Base-by-base conservation (phyloP, 2,329 filamentous ascomycete genomes). In the Exophiala phaeomuriformis region DNA sequence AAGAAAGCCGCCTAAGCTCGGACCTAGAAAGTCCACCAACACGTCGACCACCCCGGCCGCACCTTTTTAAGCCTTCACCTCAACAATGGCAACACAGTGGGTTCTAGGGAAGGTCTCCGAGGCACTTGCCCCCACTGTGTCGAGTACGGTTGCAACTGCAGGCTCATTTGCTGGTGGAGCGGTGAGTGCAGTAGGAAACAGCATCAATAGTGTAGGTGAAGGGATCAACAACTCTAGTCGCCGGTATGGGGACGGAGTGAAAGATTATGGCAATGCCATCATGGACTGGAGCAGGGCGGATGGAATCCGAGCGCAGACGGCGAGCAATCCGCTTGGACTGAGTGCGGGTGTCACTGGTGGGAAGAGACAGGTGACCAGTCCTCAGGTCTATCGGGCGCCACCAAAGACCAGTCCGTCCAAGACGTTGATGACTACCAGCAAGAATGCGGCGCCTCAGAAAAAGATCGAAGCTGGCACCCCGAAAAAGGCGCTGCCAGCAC, bases 251-350 rank as follows among this genome's bases (percentile, higher is more conserved):
- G 58, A 62, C 51, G 61, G 58, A 29, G 43, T 55, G 4, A 63
- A 58, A 47, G 63, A 65, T 50, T 61, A 59, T 58, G 64, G 64
- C 19, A 66, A 66, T 56, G 60, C 57, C 44, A 53, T 66, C 49
- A 63, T 64, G 52, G 65, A 67, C 52, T 65, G 61, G 51, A 65
- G 63, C 1, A 52, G 51, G 19, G 64, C 64, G 6, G 44, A 37
- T 4, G 63, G 58, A 4, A 27, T 50, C 9, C 47, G 65, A 31
- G 58, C 54, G 8, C 52, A 52, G 12, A 66, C 64, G 2, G 64
- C 63, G 1, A 46, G 36, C 30, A 67, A 67, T 32, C 65, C 65
- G 9, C 42, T 67, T 1, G 65, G 65, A 4, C 49, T 67, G 29
- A 57, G 53, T n/a, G 41, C 50, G 28, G 53, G 49, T 7, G 61